phyloP scores from a whole-genome alignment of 73 alveolate species.

The Paramecium bursaria region DNA sequence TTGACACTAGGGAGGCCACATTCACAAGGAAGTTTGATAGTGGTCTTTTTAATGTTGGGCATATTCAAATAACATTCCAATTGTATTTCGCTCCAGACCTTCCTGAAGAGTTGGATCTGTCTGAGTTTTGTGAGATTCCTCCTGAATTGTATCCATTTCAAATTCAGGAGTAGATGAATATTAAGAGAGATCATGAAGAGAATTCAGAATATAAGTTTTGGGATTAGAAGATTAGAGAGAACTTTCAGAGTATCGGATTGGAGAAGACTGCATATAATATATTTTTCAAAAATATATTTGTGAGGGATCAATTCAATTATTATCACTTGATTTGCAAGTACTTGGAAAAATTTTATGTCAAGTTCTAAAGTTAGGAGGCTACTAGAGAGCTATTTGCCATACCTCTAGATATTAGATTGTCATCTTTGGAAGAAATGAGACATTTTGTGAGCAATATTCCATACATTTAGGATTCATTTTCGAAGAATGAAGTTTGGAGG shows the following conservation, averaged over 20 bases:
- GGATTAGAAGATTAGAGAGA: constrained; percentile 59
- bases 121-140: constrained; percentile 57
- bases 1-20: constrained; percentile 61
- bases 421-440: constrained; percentile 63
- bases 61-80: constrained; percentile 59
- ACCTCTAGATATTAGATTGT: constrained; percentile 55
- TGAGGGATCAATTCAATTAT: constrained; percentile 64
- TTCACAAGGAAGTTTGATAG: constrained; percentile 64
- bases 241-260: constrained; percentile 32
- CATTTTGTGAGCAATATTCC: constrained; percentile 73
- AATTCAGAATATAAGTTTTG: constrained; percentile 33
- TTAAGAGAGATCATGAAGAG: constrained; percentile 39
- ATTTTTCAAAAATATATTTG: constrained; percentile 65
- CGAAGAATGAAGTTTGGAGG: constrained; percentile 71
- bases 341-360: constrained; percentile 53
- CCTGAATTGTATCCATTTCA: constrained; percentile 65
- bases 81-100: constrained; percentile 61
- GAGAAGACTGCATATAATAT: constrained; percentile 62
- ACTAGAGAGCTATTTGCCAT: constrained; percentile 54
- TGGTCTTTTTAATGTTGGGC: constrained; percentile 63
- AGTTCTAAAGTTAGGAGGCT: constrained; percentile 54
- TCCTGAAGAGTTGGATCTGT: constrained; percentile 61
- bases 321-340: constrained; percentile 63
- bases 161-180: constrained; percentile 24
- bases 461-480: constrained; percentile 59